These are phyloP conservation scores for Ogataea trehalophila DNA, from an alignment of 805 yeast genomes.

Conservation along the genomic window DNA sequence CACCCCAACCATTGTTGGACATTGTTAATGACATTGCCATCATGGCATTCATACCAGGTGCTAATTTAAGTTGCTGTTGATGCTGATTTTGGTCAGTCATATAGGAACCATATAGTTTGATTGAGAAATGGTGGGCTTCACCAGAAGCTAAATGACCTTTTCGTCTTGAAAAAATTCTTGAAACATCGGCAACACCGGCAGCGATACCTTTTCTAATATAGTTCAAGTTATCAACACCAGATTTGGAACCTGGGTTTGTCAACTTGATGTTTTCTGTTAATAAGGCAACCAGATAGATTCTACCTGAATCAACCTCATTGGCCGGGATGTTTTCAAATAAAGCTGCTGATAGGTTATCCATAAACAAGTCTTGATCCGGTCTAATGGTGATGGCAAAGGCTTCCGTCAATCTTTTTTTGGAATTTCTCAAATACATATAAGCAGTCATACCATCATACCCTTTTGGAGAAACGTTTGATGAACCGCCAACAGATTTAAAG, in stretches of 20 bases:
- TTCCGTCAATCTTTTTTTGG: conserved; percentile 64
- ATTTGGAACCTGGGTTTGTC: conserved; percentile 16
- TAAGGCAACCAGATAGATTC: conserved; percentile 71
- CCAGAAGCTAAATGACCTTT: conserved; percentile 58
- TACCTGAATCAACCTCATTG: conserved; percentile 50
- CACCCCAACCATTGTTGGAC: conserved; percentile 84
- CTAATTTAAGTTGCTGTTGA: conserved; percentile 16
- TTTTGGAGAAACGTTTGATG: conserved; percentile 55
- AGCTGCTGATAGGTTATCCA: conserved; percentile 74
- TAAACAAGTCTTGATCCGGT: conserved; percentile 50
- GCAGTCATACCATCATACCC: conserved; percentile 71
- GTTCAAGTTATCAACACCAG: conserved; percentile 21
- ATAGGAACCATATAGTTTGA: conserved; percentile 69
- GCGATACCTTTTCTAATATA: conserved; percentile 73
- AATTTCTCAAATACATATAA: conserved; percentile 63
- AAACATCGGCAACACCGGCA: conserved; percentile 82
- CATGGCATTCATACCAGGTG: conserved; percentile 31
- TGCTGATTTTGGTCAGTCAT: conserved; percentile 35
- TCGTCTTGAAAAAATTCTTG: conserved; percentile 66
- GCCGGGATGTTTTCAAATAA: conserved; percentile 73
- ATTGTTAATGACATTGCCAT: conserved; percentile 32
- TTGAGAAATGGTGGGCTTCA: conserved; percentile 63
- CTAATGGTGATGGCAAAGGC: conserved; percentile 68
- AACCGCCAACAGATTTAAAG: conserved; percentile 61
- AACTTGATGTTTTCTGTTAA: conserved; percentile 65